Base-by-base conservation (phyloP, 768 basidiomycete genomes). In the Hygrophoropsis aurantiaca region DNA sequence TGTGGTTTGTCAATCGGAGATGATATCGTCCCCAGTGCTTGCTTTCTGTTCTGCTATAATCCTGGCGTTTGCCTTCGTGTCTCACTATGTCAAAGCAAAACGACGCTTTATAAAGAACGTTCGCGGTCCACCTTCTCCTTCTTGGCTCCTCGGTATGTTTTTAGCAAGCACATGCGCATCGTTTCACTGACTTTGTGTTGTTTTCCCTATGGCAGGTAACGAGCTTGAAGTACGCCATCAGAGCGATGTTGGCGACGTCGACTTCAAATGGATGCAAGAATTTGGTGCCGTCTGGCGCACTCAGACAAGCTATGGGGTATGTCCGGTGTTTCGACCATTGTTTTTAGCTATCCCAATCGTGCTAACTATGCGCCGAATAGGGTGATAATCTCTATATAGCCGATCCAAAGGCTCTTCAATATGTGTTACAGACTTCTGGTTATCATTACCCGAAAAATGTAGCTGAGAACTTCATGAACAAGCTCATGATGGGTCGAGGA, bases 41-140 rank as follows among this genome's bases (percentile, higher is more conserved):
- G 27, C 27, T 30, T 13, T 30, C 27, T 6, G 7, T 6, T 30
- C 62, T 85, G 40, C 64, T 71, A 19, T 55, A 73, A 13, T 82
- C 87, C 57, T 70, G 68, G 41, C 73, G 77, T 1, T 72, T 81
- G 2, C 82, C 82, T 9, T 87, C 2, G 69, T 87, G 11, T 74
- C 79, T 45, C 68, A 70, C 41, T 69, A 79, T 26, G 79, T 77
- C 7, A 78, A 74, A 53, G 85, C 86, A 57, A 39, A 35, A 26
- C 50, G 47, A 18, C 4, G 37, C 16, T 46, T n/a, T 24, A 23
- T 51, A n/a, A 42, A 42, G 40, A 46, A 51, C 21, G 47, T 51
- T n/a, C 18, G 35, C 1, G 50, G 50, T 9, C 50, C 50, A 27
- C 26, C 50, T 8, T 35, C 48, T 5, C 40, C 25, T 20, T 48